Evolutionary conservation across 805 yeast species (phyloP).

Genomic region (Starmerella bombicola): DNA sequence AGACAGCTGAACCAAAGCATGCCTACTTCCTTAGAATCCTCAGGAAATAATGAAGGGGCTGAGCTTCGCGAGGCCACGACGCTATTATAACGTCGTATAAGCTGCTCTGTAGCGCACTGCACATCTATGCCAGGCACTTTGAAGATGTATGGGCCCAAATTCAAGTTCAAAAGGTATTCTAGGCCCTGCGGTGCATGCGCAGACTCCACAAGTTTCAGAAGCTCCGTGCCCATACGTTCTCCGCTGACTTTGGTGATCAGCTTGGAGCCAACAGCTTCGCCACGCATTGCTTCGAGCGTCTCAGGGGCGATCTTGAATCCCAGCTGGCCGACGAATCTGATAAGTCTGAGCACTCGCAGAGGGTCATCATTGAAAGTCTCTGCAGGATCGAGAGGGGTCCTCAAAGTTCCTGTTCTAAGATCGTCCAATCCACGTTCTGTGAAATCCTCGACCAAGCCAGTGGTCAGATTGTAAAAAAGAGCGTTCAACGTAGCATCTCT

Average conservation of each 20-base stretch:
- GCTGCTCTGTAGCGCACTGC: background rate
- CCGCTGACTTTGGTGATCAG: conserved; percentile 66
- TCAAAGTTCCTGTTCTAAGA: conserved; percentile 50
- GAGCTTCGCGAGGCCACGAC: background rate
- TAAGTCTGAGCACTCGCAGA: conserved; percentile 67
- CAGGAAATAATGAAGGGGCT: background rate
- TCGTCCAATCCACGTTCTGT: conserved; percentile 69
- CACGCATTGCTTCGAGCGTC: conserved; percentile 51
- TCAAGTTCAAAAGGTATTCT: conserved; percentile 41
- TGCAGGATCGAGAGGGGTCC: conserved; percentile 79
- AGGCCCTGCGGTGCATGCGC: conserved; percentile 53
- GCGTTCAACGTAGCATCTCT: conserved; percentile 95
- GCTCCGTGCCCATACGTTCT: conserved; percentile 80
- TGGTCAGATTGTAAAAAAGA: conserved; percentile 67
- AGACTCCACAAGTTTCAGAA: conserved; percentile 63
- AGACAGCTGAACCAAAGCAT: conserved; percentile 40
- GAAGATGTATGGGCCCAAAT: conserved; percentile 49
- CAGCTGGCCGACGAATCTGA: conserved; percentile 75
- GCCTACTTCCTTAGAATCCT: conserved; percentile 9
- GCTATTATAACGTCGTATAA: background rate
- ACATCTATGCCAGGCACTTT: conserved; percentile 6
- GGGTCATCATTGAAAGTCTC: conserved; percentile 93
- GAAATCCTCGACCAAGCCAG: conserved; percentile 65
- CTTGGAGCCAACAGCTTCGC: conserved; percentile 42
- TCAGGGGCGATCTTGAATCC: conserved; percentile 50